Conservation (phyloP, 768 basidiomycete genomes). For the Ramaria rubella region DNA sequence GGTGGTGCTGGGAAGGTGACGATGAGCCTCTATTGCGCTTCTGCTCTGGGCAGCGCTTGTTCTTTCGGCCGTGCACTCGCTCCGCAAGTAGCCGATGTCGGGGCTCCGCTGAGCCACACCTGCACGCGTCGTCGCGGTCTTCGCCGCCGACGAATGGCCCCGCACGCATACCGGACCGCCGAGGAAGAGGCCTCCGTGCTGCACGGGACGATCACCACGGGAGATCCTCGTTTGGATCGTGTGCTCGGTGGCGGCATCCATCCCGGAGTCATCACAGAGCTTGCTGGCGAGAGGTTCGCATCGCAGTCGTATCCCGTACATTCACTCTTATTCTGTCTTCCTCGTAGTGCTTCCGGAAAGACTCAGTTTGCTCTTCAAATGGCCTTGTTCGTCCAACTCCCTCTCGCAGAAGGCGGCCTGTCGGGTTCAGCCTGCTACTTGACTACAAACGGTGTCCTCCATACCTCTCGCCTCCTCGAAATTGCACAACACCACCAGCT, state of each 20-base stretch:
- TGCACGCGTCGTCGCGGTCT: no score
- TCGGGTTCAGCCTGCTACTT: slow-evolving; percentile 70
- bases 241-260: slow-evolving; percentile 74
- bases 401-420: slow-evolving; percentile 47
- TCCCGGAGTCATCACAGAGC: slow-evolving; percentile 79
- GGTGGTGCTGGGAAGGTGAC: no score
- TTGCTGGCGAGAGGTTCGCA: slow-evolving; percentile 78
- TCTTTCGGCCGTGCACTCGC: no score
- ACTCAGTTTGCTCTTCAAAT: slow-evolving; percentile 87
- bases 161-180: no score
- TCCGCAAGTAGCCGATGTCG: no score
- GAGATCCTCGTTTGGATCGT: slow-evolving; percentile 61
- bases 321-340: neutral
- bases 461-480: slow-evolving; percentile 61
- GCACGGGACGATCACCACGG: slow-evolving; percentile 46
- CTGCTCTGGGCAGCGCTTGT: no score
- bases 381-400: slow-evolving; percentile 71
- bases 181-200: no score
- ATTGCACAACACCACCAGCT: slow-evolving; percentile 48
- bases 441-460: slow-evolving; percentile 63
- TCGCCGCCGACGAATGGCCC: no score
- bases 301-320: slow-evolving; percentile 8
- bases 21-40: no score
- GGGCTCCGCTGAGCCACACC: no score
- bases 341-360: slow-evolving; percentile 82